A percentile compares a stretch with the other conserved stretches of the same genome.
Conservation (phyloP, 2,329 filamentous ascomycete species). For the Clarireedia homoeocarpa region DNA sequence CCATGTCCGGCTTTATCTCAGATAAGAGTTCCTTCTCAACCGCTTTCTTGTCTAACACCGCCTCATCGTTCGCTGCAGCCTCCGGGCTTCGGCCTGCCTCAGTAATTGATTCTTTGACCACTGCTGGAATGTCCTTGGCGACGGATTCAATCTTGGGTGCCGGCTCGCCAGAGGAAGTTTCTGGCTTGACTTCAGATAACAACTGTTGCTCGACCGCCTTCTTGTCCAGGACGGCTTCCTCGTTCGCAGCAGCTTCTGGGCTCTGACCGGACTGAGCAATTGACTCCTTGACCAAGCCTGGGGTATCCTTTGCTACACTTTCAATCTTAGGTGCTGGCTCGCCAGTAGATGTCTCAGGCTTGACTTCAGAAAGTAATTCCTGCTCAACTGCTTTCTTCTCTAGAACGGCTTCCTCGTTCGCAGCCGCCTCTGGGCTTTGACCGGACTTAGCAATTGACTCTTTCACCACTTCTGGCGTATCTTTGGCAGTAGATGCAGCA, state of each 20-base stretch:
- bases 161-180: slow-evolving; percentile 25
- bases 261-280: slow-evolving; percentile 48
- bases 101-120: slow-evolving; percentile 50
- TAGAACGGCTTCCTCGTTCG: slow-evolving; percentile 57
- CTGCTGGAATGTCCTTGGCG: slow-evolving; percentile 43
- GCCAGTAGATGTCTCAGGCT: slow-evolving; percentile 30
- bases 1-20: slow-evolving; percentile 42
- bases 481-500: slow-evolving; percentile 36
- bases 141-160: slow-evolving; percentile 30
- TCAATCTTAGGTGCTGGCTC: slow-evolving; percentile 20
- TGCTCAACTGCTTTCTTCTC: slow-evolving; percentile 70
- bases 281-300: slow-evolving; percentile 49
- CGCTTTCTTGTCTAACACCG: slow-evolving; percentile 66
- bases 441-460: slow-evolving; percentile 51
- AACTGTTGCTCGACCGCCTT: slow-evolving; percentile 66
- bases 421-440: slow-evolving; percentile 61
- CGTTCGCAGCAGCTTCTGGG: slow-evolving; percentile 65
- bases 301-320: slow-evolving; percentile 41
- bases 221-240: slow-evolving; percentile 67
- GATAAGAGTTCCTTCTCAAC: slow-evolving; percentile 68
- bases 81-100: slow-evolving; percentile 58
- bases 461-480: slow-evolving; percentile 49
- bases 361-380: slow-evolving; percentile 62
- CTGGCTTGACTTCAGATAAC: slow-evolving; percentile 51
- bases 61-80: slow-evolving; percentile 59